These are phyloP conservation scores for Puccinia polysora DNA, from an alignment of 1,284 basidiomycete species.

Conservation along the genomic window DNA sequence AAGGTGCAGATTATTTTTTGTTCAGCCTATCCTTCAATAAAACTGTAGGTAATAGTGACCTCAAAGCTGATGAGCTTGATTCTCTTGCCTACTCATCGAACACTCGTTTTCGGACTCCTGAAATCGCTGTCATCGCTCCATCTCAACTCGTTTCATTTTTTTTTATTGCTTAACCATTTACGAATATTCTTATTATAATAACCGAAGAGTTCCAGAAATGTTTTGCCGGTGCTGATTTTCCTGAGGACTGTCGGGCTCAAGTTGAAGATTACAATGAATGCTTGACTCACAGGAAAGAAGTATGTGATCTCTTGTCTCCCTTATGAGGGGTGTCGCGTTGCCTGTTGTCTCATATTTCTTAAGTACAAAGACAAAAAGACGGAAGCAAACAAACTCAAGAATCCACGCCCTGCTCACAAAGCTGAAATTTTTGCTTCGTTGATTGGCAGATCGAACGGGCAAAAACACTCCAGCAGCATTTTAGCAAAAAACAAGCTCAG, in stretches of 20 bases:
- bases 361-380: background rate
- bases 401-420: background rate
- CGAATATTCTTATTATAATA: background rate
- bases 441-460: conserved; percentile 65
- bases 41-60: too few species aligned
- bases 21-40: too few species aligned
- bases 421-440: too few species aligned
- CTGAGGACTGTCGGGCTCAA: conserved; percentile 50
- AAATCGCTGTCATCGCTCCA: background rate
- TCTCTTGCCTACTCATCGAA: too few species aligned
- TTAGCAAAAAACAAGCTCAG: conserved; percentile 62
- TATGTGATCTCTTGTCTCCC: conserved; percentile 1
- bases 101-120: background rate
- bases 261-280: conserved; percentile 54
- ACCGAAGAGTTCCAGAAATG: conserved; percentile 52
- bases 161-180: background rate
- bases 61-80: too few species aligned
- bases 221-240: conserved; percentile 51
- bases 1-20: conserved; percentile 32
- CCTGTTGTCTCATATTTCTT: background rate
- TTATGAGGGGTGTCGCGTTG: background rate
- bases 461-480: conserved; percentile 68
- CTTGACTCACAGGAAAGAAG: conserved; percentile 53
- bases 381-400: background rate
- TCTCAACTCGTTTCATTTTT: background rate